Conservation (phyloP, 805 yeast species). For the Teunomyces lycoperdinae region DNA sequence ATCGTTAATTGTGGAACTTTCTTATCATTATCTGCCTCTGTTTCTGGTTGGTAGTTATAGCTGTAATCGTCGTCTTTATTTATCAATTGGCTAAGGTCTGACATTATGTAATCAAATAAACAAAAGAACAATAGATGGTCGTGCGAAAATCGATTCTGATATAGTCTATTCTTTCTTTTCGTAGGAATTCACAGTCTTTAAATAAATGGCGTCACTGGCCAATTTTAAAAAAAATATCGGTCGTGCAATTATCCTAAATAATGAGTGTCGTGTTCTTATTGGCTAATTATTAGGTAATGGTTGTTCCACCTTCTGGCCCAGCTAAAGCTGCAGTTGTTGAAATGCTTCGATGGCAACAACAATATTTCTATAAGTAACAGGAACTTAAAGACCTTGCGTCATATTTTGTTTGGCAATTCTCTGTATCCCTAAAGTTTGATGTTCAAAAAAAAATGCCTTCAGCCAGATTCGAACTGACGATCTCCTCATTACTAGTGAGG, state of each 20-base stretch:
- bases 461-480: conserved; percentile 19
- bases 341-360: background rate
- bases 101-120: conserved; percentile 14
- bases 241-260: background rate
- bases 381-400: too few relatives aligned
- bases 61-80: conserved; percentile 22
- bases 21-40: conserved; percentile 1
- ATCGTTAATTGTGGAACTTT: conserved; percentile 32
- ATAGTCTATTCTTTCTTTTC: background rate
- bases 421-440: too few relatives aligned
- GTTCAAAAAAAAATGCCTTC: conserved; percentile 11
- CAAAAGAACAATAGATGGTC: background rate
- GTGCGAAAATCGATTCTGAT: background rate
- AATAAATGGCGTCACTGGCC: conserved; percentile 2
- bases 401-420: too few relatives aligned
- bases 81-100: conserved; percentile 25
- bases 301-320: background rate
- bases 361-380: too few relatives aligned
- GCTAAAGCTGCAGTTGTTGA: too few relatives aligned
- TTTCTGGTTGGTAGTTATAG: conserved; percentile 9
- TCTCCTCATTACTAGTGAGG: conserved; percentile 18
- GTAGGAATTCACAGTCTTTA: background rate
- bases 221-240: background rate
- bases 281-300: background rate
- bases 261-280: background rate